Conservation (phyloP, 164 flowering plant species). For the Warburgia ugandensis region DNA sequence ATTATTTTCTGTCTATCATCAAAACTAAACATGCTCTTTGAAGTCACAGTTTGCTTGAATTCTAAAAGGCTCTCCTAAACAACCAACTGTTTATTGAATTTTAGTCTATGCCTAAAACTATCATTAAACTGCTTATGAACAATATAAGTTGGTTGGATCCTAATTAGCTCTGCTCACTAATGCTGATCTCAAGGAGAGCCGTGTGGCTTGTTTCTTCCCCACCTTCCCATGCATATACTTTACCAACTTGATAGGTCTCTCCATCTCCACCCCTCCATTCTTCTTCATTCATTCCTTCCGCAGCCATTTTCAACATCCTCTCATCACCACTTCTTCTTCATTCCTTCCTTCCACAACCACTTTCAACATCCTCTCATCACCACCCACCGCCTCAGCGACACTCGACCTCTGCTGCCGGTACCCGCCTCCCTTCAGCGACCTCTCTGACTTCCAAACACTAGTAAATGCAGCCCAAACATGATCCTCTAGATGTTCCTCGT, state of each 20-base stretch:
- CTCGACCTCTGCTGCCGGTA: constrained; percentile 46
- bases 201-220: constrained; percentile 69
- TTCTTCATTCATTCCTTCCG: constrained; percentile 19
- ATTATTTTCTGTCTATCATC: too few relatives aligned
- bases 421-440: constrained; percentile 49
- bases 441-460: constrained; percentile 44
- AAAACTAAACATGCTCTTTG: too few relatives aligned
- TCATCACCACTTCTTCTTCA: constrained; percentile 11
- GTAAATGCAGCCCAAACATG: constrained; percentile 57
- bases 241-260: constrained; percentile 53
- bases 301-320: constrained; percentile 42
- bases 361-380: constrained; percentile 64
- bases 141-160: too few relatives aligned
- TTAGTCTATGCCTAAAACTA: too few relatives aligned
- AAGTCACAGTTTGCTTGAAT: too few relatives aligned
- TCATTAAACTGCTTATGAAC: too few relatives aligned
- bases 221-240: constrained; percentile 70
- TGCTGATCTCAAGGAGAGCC: constrained; percentile 54
- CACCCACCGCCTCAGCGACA: constrained; percentile 51
- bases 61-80: too few relatives aligned
- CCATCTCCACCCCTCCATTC: constrained; percentile 27
- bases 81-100: too few relatives aligned
- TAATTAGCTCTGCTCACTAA: too few relatives aligned
- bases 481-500: constrained; percentile 62
- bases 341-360: constrained; percentile 24